Evolutionary conservation across 805 yeast genomes (phyloP).

Genomic region (Spathaspora arborariae): DNA sequence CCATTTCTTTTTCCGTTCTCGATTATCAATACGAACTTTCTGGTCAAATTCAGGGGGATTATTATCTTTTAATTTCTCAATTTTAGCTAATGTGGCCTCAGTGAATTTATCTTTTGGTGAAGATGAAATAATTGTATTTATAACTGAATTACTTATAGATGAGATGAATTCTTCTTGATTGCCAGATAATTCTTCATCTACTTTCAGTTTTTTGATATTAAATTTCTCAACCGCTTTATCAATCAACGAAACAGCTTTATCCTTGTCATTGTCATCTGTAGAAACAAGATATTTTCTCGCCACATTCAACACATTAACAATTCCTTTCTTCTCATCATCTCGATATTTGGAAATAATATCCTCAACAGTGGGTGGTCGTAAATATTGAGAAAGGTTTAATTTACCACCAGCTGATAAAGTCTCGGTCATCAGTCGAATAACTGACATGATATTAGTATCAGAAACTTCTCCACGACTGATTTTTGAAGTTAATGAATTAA

Average conservation of each 20-base stretch:
- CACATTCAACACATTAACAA: slow-evolving; percentile 25
- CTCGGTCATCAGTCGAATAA: slow-evolving; percentile 38
- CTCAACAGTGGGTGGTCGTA: slow-evolving; percentile 12
- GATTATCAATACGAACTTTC: slow-evolving; percentile 59
- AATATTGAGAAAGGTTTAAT: slow-evolving; percentile 8
- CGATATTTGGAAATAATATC: slow-evolving; percentile 21
- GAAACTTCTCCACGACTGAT: slow-evolving; percentile 20
- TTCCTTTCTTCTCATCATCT: slow-evolving; percentile 16
- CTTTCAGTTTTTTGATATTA: background rate
- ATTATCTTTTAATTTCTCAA: slow-evolving; percentile 25
- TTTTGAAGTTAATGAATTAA: slow-evolving; percentile 28
- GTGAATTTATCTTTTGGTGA: slow-evolving; percentile 16
- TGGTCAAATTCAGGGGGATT: slow-evolving; percentile 46
- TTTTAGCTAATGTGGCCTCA: slow-evolving; percentile 11
- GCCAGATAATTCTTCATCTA: background rate
- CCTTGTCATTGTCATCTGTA: background rate
- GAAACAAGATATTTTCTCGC: slow-evolving; percentile 30
- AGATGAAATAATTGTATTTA: slow-evolving; percentile 22
- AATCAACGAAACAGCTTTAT: slow-evolving; percentile 3
- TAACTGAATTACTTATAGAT: slow-evolving; percentile 16
- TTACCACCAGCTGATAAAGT: slow-evolving; percentile 19
- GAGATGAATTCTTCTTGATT: slow-evolving; percentile 10
- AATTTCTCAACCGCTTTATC: slow-evolving; percentile 2
- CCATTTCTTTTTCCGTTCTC: slow-evolving; percentile 81
- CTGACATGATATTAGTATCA: slow-evolving; percentile 28